Evolutionary conservation across 1,284 basidiomycete genomes (phyloP), one percentile per base, ranked within the genome.

Genomic region (Fomes fomentarius): DNA sequence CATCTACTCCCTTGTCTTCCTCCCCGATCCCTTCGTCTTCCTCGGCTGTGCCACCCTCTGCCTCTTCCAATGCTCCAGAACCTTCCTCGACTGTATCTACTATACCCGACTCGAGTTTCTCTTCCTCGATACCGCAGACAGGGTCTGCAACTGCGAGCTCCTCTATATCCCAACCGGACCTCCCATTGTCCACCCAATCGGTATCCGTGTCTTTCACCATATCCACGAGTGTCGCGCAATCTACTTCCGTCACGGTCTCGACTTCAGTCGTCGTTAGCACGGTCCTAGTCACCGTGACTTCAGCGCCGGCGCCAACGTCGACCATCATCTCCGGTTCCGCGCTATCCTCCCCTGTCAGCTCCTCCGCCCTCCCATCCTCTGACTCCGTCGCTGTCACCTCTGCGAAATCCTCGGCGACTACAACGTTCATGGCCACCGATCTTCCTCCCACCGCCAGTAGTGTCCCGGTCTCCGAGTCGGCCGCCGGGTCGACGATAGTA

Each of bases 341-440:
- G 24, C 43, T 52, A 14, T 45, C 48, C 14, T 42, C 39, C 7
- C 21, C 46, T 9, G n/a, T 44, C 42, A 45, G 39, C 11, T 44
- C 52, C 10, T 26, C 50, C 2, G 21, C 37, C 12, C 15, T 26
- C 3, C 35, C 54, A n/a, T 53, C 49, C 25, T 50, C 55, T 38
- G 28, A 35, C 42, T 50, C 50, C 11, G 30, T 22, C n/a, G 38
- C 25, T 12, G 46, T 43, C 50, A 24, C 28, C 24, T 2, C 52
- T 1, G 34, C 35, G n/a, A 24, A 34, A n/a, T 17, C 46, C 17
- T 19, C 35, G 25, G 38, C 34, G n/a, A 40, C 45, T 12, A 48
- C 52, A 56, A 86, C 85, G 81, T 85, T 47, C 85, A 87, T 79
- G 84, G 39, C 50, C 1, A 47, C 33, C 11, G 34, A 52, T 21